A percentile compares a stretch with the other conserved stretches of the same genome.
phyloP scores from a whole-genome alignment of 352 stramenopile species.

The Globisporangium barbulae region DNA sequence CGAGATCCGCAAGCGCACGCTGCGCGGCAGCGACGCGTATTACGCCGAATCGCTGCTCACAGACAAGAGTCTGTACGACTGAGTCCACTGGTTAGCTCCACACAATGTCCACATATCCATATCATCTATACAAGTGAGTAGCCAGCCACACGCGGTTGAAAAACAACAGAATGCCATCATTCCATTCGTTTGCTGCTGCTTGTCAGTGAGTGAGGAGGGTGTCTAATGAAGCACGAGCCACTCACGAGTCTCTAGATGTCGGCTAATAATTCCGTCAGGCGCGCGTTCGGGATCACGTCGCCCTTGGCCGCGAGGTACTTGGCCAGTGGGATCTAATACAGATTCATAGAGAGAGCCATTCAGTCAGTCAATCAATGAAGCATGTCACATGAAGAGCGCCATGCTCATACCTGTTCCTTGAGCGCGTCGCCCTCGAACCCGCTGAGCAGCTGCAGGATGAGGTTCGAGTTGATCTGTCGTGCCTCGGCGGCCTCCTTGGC shows the following conservation, averaged over 20 bases:
- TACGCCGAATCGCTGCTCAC: slow-evolving; percentile 70
- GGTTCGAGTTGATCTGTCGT: slow-evolving; percentile 76
- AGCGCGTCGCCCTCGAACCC: slow-evolving; percentile 60
- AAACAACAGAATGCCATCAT: background rate
- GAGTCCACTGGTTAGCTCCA: background rate
- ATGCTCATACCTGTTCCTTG: slow-evolving; percentile 40
- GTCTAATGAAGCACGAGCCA: background rate
- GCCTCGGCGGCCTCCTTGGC: slow-evolving; percentile 60
- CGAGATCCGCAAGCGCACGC: slow-evolving; percentile 31
- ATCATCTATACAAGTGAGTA: background rate
- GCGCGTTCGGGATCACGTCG: slow-evolving; percentile 65
- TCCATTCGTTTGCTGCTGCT: background rate
- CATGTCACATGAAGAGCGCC: background rate
- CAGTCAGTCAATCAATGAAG: background rate
- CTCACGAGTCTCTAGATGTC: slow-evolving; percentile 20
- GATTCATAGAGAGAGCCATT: slow-evolving; percentile 6
- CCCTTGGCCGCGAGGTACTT: slow-evolving; percentile 82
- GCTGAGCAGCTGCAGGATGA: slow-evolving; percentile 65
- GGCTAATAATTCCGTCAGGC: slow-evolving; percentile 55
- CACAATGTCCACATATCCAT: background rate
- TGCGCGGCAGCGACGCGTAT: slow-evolving; percentile 34
- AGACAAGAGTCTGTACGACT: slow-evolving; percentile 45
- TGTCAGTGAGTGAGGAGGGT: background rate
- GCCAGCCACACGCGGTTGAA: background rate
- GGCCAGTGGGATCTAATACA: slow-evolving; percentile 53